Base-by-base conservation (phyloP, 805 yeast species). In the Millerozyma acaciae region DNA sequence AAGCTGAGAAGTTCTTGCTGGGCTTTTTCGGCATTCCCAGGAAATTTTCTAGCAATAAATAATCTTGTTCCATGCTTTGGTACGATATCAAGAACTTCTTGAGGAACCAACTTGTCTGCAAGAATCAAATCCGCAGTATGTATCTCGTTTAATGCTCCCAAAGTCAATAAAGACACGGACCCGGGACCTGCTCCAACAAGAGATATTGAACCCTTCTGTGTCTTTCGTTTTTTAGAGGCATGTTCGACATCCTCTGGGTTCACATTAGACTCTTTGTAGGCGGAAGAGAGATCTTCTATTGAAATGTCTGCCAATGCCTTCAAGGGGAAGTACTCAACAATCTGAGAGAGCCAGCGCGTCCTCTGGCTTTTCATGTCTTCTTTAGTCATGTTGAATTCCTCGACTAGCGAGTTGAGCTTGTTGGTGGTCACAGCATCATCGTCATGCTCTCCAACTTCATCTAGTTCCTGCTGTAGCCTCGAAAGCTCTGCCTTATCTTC, bases 181-280 rank as follows among this genome's bases (percentile, higher is more conserved):
- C 97, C 97, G 0, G 97, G 97, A 0, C 97, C 97, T 2, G 96
- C 73, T 1, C 97, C 97, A 13, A 90, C 88, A n/a, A 90, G 66
- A 2, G 93, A 75, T 8, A 89, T 80, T 2, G 68, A 43, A 1
- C 95, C 95, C 29, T 27, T 33, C 15, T 28, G 24, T 17, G 26
- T 14, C 18, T 31, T 27, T 22, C 38, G 23, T 13, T 22, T 16
- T 24, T 24, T 40, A 3, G 8, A n/a, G n/a, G 5, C 22, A 13
- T 19, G 22, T 12, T 28, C 32, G 26, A n/a, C 21, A 14, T 21
- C 18, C 12, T 14, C 20, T 8, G 21, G 28, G 7, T 24, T 21
- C 6, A 14, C n/a, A 15, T 25, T 25, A 18, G 40, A 36, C n/a
- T 46, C 42, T 8, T 39, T 45, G 43, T 70, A 75, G 8, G 62